phyloP scores from a whole-genome alignment of 1,284 basidiomycete species.

The Trichosporon sp. region DNA sequence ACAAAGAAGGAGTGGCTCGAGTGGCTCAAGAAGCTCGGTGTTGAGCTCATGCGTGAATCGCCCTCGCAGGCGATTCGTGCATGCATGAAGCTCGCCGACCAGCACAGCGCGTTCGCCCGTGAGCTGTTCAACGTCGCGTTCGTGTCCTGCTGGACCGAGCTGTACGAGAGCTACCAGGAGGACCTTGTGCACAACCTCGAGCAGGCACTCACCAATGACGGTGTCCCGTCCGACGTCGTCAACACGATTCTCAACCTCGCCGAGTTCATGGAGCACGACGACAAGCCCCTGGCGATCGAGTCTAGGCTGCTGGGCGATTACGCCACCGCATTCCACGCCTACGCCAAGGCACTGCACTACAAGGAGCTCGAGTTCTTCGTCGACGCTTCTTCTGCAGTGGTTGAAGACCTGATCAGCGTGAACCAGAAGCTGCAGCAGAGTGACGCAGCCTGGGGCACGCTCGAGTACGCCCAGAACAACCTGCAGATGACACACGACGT shows the following conservation, averaged over 20 bases:
- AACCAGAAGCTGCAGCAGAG: constrained; percentile 97
- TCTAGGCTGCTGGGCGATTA: constrained; percentile 91
- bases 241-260: constrained; percentile 93
- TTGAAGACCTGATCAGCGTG: constrained; percentile 94
- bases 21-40: constrained; percentile 91
- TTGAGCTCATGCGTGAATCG: constrained; percentile 97
- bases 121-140: constrained; percentile 99
- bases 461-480: constrained; percentile 75
- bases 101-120: constrained; percentile 86
- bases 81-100: constrained; percentile 90
- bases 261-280: constrained; percentile 99
- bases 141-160: constrained; percentile 94
- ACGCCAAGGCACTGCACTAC: constrained; percentile 98
- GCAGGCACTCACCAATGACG: constrained; percentile 76
- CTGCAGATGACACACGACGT: constrained; percentile 58
- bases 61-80: constrained; percentile 96
- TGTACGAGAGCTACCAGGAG: constrained; percentile 97
- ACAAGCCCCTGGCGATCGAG: constrained; percentile 93
- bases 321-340: constrained; percentile 87
- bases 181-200: constrained; percentile 91
- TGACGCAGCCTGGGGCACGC: constrained; percentile 93
- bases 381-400: constrained; percentile 70
- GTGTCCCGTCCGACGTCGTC: constrained; percentile 86
- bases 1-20: constrained; percentile 91
- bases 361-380: constrained; percentile 97